A percentile compares a stretch with the other conserved stretches of the same genome.
Conservation (phyloP, 805 yeast genomes). For the Wickerhamiella alocasiicola region DNA sequence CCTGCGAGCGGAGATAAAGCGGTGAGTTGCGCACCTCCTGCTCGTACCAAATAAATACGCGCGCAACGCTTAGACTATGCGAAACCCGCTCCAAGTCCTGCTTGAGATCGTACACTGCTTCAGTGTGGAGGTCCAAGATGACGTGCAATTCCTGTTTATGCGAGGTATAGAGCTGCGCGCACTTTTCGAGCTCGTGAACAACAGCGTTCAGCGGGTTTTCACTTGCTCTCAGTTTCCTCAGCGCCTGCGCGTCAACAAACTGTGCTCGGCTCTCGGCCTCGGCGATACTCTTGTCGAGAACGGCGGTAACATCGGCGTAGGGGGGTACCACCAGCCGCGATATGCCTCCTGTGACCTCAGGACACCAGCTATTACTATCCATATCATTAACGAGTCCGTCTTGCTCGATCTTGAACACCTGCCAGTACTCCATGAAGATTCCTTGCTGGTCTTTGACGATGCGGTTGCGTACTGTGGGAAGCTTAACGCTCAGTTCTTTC, state of each 20-base stretch:
- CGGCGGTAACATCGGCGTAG: not conserved
- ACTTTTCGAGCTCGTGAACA: conserved; percentile 5
- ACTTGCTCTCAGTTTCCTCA: not conserved
- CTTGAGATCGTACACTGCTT: not conserved
- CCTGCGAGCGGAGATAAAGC: conserved; percentile 9
- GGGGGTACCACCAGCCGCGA: conserved; percentile 4
- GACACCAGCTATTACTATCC: conserved; percentile 12
- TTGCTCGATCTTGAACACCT: conserved; percentile 24
- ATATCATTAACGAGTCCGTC: conserved; percentile 24
- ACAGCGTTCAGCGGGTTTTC: conserved; percentile 7
- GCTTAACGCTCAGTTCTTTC: conserved; percentile 18
- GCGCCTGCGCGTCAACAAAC: not conserved
- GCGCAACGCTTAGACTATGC: not conserved
- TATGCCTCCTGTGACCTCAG: not conserved
- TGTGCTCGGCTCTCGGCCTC: conserved; percentile 18
- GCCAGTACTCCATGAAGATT: conserved; percentile 24
- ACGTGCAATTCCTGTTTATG: conserved; percentile 3
- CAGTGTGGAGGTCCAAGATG: conserved; percentile 3
- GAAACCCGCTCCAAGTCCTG: not conserved
- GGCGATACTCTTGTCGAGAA: conserved; percentile 10
- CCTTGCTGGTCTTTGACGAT: conserved; percentile 19
- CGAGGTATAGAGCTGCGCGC: conserved; percentile 3
- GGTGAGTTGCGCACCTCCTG: conserved; percentile 17
- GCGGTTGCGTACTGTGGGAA: conserved; percentile 18
- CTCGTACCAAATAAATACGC: conserved; percentile 20